Conservation (phyloP, 371 early-diverging fungal genomes). For the Catenaria anguillulae region DNA sequence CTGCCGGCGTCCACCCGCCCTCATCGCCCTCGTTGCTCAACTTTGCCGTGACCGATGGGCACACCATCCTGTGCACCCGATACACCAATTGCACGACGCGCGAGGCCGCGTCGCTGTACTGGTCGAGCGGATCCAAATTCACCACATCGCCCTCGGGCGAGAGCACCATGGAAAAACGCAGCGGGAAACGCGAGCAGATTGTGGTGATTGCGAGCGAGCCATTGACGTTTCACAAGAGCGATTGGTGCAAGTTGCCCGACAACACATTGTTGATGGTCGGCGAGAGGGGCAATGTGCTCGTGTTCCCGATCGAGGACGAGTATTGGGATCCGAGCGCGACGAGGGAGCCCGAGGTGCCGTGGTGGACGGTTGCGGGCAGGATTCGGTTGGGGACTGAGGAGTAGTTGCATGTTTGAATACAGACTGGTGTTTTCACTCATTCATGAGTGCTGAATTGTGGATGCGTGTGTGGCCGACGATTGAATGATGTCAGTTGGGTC, state of each 20-base stretch:
- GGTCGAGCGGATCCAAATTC: slow-evolving; percentile 49
- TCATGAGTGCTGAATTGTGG: no score
- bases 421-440: no score
- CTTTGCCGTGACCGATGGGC: slow-evolving; percentile 79
- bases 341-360: slow-evolving; percentile 4
- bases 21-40: slow-evolving; percentile 50
- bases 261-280: slow-evolving; percentile 63
- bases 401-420: no score
- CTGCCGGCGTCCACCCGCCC: slow-evolving; percentile 25
- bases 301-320: slow-evolving; percentile 59
- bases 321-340: slow-evolving; percentile 25
- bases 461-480: no score
- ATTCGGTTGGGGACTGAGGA: not conserved
- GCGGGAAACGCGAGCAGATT: slow-evolving; percentile 57
- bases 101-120: slow-evolving; percentile 64
- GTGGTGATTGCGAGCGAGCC: slow-evolving; percentile 71
- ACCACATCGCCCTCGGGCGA: slow-evolving; percentile 23
- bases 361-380: slow-evolving; percentile 6
- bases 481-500: no score
- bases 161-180: slow-evolving; percentile 63
- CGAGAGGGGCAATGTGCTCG: slow-evolving; percentile 52
- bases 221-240: slow-evolving; percentile 62
- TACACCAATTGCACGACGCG: slow-evolving; percentile 48
- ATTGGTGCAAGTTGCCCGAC: slow-evolving; percentile 67
- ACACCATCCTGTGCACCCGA: slow-evolving; percentile 59